Percentiles rank a stretch among this genome's conserved stretches.
These are phyloP conservation scores for Eucalyptus decipiens DNA, from an alignment of 345 rosid species.

Conservation along the genomic window DNA sequence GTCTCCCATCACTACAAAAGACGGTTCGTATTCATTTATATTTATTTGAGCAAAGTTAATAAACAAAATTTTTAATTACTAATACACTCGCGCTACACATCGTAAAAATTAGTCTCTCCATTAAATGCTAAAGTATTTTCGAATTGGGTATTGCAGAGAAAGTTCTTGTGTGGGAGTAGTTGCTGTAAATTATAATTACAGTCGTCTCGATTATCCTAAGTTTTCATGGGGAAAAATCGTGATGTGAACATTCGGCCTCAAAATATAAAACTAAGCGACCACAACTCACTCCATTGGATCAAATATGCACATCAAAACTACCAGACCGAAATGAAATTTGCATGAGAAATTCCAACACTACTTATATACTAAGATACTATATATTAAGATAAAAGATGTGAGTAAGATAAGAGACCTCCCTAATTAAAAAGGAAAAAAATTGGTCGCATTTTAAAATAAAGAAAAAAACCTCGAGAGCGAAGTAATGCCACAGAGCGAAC, in stretches of 20 bases:
- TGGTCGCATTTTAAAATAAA: not conserved
- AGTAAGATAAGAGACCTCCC: not conserved
- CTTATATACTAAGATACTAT: not conserved
- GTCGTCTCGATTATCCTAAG: too few relatives aligned
- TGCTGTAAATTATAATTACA: not conserved
- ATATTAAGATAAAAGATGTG: not conserved
- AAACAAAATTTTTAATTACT: not conserved
- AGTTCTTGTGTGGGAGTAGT: not conserved
- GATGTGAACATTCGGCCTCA: not conserved
- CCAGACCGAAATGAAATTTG: not conserved
- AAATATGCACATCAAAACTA: fast-evolving
- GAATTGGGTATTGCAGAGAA: not conserved
- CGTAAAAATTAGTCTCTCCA: not conserved
- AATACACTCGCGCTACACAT: not conserved
- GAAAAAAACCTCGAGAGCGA: not conserved
- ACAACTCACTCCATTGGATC: not conserved
- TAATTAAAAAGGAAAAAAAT: not conserved
- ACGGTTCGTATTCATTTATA: not conserved
- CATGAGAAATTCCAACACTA: not conserved
- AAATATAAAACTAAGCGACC: not conserved
- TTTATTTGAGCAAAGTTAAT: not conserved
- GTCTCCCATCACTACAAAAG: not conserved
- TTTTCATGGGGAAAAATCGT: not conserved
- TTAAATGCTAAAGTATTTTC: not conserved
- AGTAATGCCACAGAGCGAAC: not conserved